Percentiles rank a stretch among this genome's conserved stretches.
Conservation (phyloP, 2,329 filamentous ascomycete species). For the Colletotrichum musicola region DNA sequence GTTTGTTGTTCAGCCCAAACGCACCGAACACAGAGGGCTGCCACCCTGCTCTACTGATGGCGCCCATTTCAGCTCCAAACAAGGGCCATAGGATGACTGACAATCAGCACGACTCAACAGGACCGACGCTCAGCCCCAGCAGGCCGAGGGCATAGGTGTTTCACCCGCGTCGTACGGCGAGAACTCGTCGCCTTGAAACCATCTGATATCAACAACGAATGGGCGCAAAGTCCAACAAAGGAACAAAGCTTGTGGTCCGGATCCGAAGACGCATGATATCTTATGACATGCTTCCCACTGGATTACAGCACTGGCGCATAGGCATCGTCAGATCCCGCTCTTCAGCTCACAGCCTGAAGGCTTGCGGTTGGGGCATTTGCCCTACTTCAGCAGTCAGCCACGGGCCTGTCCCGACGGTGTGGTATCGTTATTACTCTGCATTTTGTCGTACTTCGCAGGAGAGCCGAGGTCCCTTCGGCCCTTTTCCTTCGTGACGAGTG, state of each 20-base stretch:
- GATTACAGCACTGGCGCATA: no score
- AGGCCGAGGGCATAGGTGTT: constrained; percentile 24
- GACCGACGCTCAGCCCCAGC: constrained; percentile 12
- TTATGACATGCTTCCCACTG: no score
- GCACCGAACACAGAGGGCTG: background rate
- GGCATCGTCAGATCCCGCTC: no score
- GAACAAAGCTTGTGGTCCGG: background rate
- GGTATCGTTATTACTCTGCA: no score
- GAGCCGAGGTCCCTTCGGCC: no score
- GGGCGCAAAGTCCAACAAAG: background rate
- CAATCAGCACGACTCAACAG: background rate
- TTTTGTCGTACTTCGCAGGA: no score
- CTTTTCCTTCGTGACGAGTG: no score
- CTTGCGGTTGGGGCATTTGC: no score
- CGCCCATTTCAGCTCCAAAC: background rate
- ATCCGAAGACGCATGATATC: background rate
- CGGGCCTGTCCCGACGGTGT: no score
- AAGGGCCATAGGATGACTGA: background rate
- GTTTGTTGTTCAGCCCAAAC: constrained; percentile 11
- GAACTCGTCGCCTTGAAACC: constrained; percentile 31
- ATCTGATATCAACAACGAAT: constrained; percentile 24
- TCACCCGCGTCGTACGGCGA: constrained; percentile 31
- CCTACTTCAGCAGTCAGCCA: no score
- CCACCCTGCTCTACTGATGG: background rate
- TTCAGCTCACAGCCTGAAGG: no score